Base-by-base conservation (phyloP, 225 moss, liverwort and hornwort genomes). In the Pleurozium schreberi region DNA sequence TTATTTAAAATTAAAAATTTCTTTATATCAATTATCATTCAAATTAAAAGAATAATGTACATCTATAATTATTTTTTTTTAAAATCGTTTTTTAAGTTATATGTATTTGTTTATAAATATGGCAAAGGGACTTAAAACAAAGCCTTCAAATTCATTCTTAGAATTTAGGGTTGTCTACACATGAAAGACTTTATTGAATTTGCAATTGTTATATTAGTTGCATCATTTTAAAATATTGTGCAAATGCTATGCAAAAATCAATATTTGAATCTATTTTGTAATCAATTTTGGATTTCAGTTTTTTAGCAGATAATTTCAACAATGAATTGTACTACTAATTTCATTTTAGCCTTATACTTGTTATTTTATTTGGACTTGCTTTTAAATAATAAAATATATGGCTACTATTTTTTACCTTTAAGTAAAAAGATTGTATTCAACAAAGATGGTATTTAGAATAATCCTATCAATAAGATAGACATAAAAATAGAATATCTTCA, bases 41-140 rank as follows among this genome's bases (percentile, higher is more conserved):
- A 45, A 25, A 34, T 4, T 7, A 43, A 2, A 16, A 16, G 36
- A 59, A 1, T 85, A 8, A 9, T 61, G 2, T 13, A 9, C 5
- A 0, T 36, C 1, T 13, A 25, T 21, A 23, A 23, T 8, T 2
- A 47, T 23, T 4, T 36, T 52, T 3, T 0, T n/a, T n/a, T n/a
- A n/a, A n/a, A n/a, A n/a, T n/a, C n/a, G n/a, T n/a, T n/a, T n/a
- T n/a, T n/a, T n/a, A n/a, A n/a, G n/a, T n/a, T n/a, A n/a, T n/a
- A n/a, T 49, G 17, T 8, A 23, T 42, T 55, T 87, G 7, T 42
- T 2, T 14, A 3, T 13, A 57, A 33, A 28, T 42, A 34, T 66
- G 0, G 2, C 11, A 33, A 64, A 65, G 1, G 4, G 13, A 18
- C 8, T 12, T n/a, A n/a, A n/a, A 11, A 1, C 12, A 45, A 69